Base-by-base conservation (phyloP, 805 yeast species). In the Candida tammaniensis region DNA sequence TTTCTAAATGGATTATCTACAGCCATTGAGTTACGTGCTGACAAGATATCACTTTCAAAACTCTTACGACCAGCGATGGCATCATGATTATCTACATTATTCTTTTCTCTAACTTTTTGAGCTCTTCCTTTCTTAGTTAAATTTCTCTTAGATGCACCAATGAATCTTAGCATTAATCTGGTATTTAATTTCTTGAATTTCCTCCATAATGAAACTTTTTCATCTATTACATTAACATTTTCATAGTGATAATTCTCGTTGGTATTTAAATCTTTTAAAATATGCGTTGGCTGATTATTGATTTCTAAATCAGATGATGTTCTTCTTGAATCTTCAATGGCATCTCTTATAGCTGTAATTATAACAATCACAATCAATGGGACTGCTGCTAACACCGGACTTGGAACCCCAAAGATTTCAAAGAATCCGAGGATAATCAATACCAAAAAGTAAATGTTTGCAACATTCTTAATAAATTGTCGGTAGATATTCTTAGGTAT, bases 361-460 rank as follows among this genome's bases (percentile, higher is more conserved):
- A 67, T 55, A 17, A 85, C 86, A 59, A 85, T 84, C 27, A 82
- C 91, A 56, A 84, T 79, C 54, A 85, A 70, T 2, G 94, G 94
- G 19, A 82, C 91, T 5, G 85, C 80, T 7, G 84, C 72, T 31
- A 85, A 53, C 1, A 78, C 86, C 1, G 94, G 94, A 39, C 72
- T 76, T 3, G 88, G 82, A 19, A 85, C 94, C 54, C 94, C 94
- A 55, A 85, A 85, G 24, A 85, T 80, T 33, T 71, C 68, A 54
- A 83, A 82, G 2, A 76, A 84, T 40, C 96, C 96, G 42, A 91
- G 61, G 44, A 91, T 80, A 51, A 82, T 82, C 61, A 86, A 68
- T 22, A 79, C 64, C 49, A 91, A 64, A 72, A 91, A 91, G 65
- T 88, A 91, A 32, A 86, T 66, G 60, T 91, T 91, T 27, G 98